These are phyloP conservation scores for Monosporascus sp. DNA, from an alignment of 2,329 filamentous ascomycete species.

Conservation along the genomic window DNA sequence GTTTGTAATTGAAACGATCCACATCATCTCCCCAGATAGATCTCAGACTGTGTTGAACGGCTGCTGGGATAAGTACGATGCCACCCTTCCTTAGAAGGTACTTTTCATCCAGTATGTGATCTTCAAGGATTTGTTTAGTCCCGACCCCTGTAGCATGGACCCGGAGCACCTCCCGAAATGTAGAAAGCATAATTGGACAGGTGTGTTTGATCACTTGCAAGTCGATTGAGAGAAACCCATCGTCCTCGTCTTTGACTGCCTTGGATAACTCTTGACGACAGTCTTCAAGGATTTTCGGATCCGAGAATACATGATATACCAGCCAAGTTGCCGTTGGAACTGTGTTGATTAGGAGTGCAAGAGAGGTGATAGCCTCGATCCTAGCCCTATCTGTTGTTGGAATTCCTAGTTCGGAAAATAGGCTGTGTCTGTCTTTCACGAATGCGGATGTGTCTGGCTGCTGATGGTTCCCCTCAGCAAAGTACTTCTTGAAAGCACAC, in stretches of 20 bases:
- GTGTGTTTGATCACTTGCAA: constrained; percentile 21
- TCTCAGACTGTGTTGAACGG: constrained; percentile 1
- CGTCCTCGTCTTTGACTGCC: neutral
- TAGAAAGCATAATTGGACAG: constrained; percentile 32
- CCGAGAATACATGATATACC: constrained; percentile 8
- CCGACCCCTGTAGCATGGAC: constrained; percentile 27
- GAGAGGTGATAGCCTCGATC: constrained; percentile 3
- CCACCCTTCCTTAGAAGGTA: constrained; percentile 9
- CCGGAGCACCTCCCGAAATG: constrained; percentile 33
- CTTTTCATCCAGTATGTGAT: constrained; percentile 2
- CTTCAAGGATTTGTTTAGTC: constrained; percentile 1
- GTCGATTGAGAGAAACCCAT: constrained; percentile 10
- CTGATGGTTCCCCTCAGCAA: neutral
- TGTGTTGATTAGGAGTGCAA: constrained; percentile 7
- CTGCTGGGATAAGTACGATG: constrained; percentile 1
- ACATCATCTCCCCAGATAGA: constrained; percentile 8
- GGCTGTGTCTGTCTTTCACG: neutral
- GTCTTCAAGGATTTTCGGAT: constrained; percentile 18
- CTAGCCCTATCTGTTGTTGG: constrained; percentile 5
- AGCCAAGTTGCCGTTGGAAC: constrained; percentile 9
- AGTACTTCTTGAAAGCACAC: neutral
- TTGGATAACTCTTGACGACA: constrained; percentile 14
- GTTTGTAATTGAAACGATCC: constrained; percentile 2
- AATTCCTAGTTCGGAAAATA: neutral
- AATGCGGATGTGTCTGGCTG: neutral